Evolutionary conservation across 768 basidiomycete species (phyloP).

Genomic region (Phlebiopsis gigantea): DNA sequence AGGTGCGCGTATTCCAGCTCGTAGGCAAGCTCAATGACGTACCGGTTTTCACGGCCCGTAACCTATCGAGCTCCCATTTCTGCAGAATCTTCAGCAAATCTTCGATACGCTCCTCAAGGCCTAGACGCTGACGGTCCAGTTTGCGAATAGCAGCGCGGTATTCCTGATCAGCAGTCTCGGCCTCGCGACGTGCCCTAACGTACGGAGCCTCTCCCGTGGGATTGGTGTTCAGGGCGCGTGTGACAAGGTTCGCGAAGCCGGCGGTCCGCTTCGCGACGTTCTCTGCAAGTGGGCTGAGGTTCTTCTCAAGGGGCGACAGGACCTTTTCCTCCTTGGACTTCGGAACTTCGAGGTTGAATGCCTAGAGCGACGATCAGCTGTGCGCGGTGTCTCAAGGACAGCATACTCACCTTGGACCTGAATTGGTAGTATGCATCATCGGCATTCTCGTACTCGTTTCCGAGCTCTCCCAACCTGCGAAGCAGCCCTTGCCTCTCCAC

Average conservation of each 20-base stretch:
- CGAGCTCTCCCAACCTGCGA: slow-evolving; percentile 75
- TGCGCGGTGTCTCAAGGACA: neutral
- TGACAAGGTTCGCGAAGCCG: slow-evolving; percentile 64
- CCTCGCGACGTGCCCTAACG: slow-evolving; percentile 68
- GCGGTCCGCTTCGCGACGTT: slow-evolving; percentile 65
- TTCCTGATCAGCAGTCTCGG: slow-evolving; percentile 71
- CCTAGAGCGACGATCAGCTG: slow-evolving; percentile 29
- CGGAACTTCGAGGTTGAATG: slow-evolving; percentile 51
- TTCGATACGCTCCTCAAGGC: slow-evolving; percentile 82
- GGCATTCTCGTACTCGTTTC: slow-evolving; percentile 73
- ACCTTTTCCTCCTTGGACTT: slow-evolving; percentile 21
- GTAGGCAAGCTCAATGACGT: slow-evolving; percentile 13
- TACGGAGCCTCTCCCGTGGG: slow-evolving; percentile 57
- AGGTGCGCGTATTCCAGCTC: too few species aligned
- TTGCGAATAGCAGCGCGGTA: slow-evolving; percentile 79
- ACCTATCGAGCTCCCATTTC: slow-evolving; percentile 78
- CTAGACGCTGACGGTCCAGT: slow-evolving; percentile 80
- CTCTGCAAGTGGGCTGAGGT: slow-evolving; percentile 39
- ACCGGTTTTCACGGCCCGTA: slow-evolving; percentile 84
- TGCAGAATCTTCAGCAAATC: slow-evolving; percentile 77
- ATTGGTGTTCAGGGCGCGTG: slow-evolving; percentile 55
- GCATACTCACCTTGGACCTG: slow-evolving; percentile 57
- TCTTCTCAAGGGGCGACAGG: slow-evolving; percentile 26
- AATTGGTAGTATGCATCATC: slow-evolving; percentile 85
- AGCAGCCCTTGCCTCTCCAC: slow-evolving; percentile 50